Base-by-base conservation (phyloP, 768 basidiomycete genomes). In the Phlegmacium glaucopus region DNA sequence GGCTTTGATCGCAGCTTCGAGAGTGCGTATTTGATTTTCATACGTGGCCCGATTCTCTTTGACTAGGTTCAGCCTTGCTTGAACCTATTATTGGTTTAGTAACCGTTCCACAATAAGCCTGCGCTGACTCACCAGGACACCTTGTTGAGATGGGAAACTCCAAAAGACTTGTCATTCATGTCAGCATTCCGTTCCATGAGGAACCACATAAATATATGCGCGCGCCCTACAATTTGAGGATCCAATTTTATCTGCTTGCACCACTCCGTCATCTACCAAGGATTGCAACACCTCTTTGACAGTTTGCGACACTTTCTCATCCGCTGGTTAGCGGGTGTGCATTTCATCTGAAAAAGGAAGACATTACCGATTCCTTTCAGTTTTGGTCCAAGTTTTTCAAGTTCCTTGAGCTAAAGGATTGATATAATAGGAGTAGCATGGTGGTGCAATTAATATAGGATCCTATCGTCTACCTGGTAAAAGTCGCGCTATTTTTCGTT, bases 211-310 rank as follows among this genome's bases (percentile, higher is more conserved):
- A 41, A 30, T 17, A 32, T 42, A 47, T 52, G 56, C 54, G 56
- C 49, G 53, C 45, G 40, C 49, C 85, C 56, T 61, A 92, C 94
- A 96, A 61, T 95, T 96, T 3, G 90, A 91, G 8, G 93, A 88
- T 27, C 94, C 94, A 47, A 95, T 94, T 69, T 97, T 97, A 65
- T 97, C 94, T 38, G 73, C 74, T 60, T 88, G 83, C 17, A 95
- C 91, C 25, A 94, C 72, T 1, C 85, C 83, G 57, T 96, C 94
- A 54, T 93, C 87, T 9, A 92, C 83, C 25, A 97, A 76, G 2
- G 87, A 85, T 57, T 92, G 88, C 2, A 96, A 66, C 0, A 95
- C 87, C 56, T 97, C 94, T 61, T 96, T 96, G 34, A 97, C 88
- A 2, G 86, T 83, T 63, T 95, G 94, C 9, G 87, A 84, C 1